Base-by-base conservation (phyloP, 2,329 filamentous ascomycete genomes). In the Fusarium armeniacum region DNA sequence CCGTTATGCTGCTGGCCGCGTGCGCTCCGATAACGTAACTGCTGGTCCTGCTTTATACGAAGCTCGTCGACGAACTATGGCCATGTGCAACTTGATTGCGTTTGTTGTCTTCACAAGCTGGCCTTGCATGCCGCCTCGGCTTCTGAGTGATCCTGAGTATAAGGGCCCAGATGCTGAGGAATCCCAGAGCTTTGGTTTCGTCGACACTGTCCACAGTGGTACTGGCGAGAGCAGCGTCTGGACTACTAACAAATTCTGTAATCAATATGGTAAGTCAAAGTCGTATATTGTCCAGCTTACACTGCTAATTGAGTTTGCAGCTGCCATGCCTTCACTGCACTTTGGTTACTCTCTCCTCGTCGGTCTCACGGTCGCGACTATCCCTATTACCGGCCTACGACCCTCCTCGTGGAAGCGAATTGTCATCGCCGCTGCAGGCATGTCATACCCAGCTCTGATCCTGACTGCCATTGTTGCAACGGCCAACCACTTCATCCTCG, bases 281-380 rank as follows among this genome's bases (percentile, higher is more conserved):
- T 79, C 15, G 18, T 13, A 18, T 5, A 4, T 16, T 30, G 1
- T 8, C 6, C 5, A 33, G 12, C 6, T 12, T 22, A 2, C 20
- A 16, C n/a, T 47, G 15, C 65, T 75, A 46, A 75, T 58, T 12
- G 15, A 8, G 26, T 11, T n/a, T 28, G 3, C 46, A 89, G 88
- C 89, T 57, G 91, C 91, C 10, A 93, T 93, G 91, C 91, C 91
- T 1, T 91, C 89, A 0, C 83, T 93, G 18, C 91, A 93, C 77
- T 93, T 93, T 74, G 91, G 91, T 5, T 93, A 93, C 80, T 90
- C 89, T 5, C 85, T 93, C 32, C 85, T 93, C 73, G 89, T 93
- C 74, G 91, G 91, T 10, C 79, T 93, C 15, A 93, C 90, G 6
- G 84, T 93, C 60, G 86, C 87, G 71, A 88, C 87, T 1, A 86